Conservation (phyloP, 148 eudicot species). For the Camellia lanceoleosa region DNA sequence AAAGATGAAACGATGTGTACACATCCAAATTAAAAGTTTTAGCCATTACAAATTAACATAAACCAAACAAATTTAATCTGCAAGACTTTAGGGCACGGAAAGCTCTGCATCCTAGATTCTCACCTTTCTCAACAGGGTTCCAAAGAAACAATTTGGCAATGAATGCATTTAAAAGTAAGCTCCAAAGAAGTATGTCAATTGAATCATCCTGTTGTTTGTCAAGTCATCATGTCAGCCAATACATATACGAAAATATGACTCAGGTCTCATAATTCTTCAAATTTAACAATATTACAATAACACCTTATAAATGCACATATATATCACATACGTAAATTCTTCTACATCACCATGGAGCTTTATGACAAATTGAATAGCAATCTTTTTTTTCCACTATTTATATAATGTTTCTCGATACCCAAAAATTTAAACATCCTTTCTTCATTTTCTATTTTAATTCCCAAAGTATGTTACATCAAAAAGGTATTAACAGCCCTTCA, state of each 20-base stretch:
- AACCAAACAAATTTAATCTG: not conserved
- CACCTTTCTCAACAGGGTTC: conserved; percentile 66
- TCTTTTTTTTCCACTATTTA: not conserved
- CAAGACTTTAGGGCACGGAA: not conserved
- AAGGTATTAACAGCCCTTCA: not conserved
- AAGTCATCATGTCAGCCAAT: not conserved
- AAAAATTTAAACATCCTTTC: not conserved
- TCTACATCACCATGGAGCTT: not conserved
- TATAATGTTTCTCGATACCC: not conserved
- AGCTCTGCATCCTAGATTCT: conserved; percentile 16
- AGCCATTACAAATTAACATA: not conserved
- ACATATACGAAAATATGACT: not conserved
- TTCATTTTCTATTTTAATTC: not conserved
- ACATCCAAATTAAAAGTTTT: not conserved
- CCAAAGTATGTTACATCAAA: not conserved
- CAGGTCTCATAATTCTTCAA: not conserved
- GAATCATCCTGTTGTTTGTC: conserved; percentile 28
- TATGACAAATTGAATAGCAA: not conserved
- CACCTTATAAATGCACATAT: not conserved
- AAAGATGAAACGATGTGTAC: not conserved
- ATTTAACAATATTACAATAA: not conserved
- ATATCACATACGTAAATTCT: not conserved
- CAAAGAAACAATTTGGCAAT: conserved; percentile 35
- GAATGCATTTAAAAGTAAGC: conserved; percentile 31
- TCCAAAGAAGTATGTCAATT: conserved; percentile 29